These are phyloP conservation scores for Malus domestica DNA, from an alignment of 306 rosid species.

Conservation along the genomic window ASM211411v1 NC_041794.1:3514001-3514500, in stretches of 20 bases:
- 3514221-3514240: neutral
- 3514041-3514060: neutral
- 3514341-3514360: conserved; percentile 10
- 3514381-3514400: too few relatives aligned
- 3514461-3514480: too few relatives aligned
- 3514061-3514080: neutral
- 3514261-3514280: conserved; percentile 3
- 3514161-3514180: neutral
- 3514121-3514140: neutral
- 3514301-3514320: neutral
- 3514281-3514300: neutral
- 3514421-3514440: too few relatives aligned
- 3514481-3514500: too few relatives aligned
- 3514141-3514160: neutral
- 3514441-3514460: too few relatives aligned
- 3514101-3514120: neutral
- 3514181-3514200: neutral
- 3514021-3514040: neutral
- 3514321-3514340: neutral
- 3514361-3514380: neutral
- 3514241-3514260: neutral
- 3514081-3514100: too few relatives aligned
- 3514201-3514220: neutral
- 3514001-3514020: too few relatives aligned
- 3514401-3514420: too few relatives aligned